Base-by-base conservation (phyloP, 495 filamentous ascomycete genomes). In the Aspergillus leporis region DNA sequence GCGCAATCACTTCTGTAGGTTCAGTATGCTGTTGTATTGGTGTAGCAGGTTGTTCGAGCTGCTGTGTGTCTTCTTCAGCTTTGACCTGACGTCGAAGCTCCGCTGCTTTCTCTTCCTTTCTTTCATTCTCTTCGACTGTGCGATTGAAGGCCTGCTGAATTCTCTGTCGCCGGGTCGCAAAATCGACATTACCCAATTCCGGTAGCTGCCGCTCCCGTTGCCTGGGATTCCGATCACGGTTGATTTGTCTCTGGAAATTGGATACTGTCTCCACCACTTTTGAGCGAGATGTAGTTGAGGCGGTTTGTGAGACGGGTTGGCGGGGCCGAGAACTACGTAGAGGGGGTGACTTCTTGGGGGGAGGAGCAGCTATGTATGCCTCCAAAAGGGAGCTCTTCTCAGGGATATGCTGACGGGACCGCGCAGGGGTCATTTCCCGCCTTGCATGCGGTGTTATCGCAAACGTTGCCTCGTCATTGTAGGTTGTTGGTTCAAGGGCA, bases 111-210 rank as follows among this genome's bases (percentile, higher is more conserved):
- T 78, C 77, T 61, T 86, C 81, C 57, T 78, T 82, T 58, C 81
- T 80, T 65, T 91, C 84, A 64, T 75, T 87, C 65, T 89, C 87
- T 60, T 86, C 82, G 45, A 92, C 84, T 21, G 87, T 89, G 55
- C 87, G 87, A 48, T 87, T 92, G 61, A 93, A 90, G 1, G 90
- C 90, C 48, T 90, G 83, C 63, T 91, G 87, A 57, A 93, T 93
- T 45, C 81, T 85, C 58, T 89, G 87, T 51, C 90, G 81, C 28
- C 90, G 81, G 47, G 87, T 88, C 36, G 84, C 90, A 65, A 92
- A 93, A 70, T 95, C 89, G 30, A 92, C 87, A 55, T 84, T 83
- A 0, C 86, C 87, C 51, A 91, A 62, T 66, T 85, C 83, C 21
- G 82, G 81, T 25, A 81, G 68, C 63, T 73, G 77, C 22, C 75